These are phyloP conservation scores for Henckelia pumila DNA, from an alignment of 257 asterid genomes.

Conservation along the genomic window DNA sequence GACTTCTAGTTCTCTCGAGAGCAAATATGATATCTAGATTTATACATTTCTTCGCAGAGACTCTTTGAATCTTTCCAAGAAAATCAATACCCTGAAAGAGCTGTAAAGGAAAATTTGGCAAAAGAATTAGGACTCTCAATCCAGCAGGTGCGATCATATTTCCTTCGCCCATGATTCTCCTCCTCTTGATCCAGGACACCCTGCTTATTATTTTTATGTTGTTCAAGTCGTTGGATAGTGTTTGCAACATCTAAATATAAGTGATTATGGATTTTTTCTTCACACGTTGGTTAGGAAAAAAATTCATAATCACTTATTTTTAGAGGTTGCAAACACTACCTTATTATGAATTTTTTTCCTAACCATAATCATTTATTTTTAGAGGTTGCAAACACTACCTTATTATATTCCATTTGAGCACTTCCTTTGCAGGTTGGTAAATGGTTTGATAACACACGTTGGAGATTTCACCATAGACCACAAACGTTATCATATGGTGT, in stretches of 20 bases:
- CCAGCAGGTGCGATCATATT: not conserved
- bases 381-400: too few species aligned
- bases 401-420: not conserved
- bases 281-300: too few species aligned
- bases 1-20: not conserved
- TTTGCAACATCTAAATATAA: too few species aligned
- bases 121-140: conserved; percentile 54
- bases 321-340: too few species aligned
- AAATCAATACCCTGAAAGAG: conserved; percentile 74
- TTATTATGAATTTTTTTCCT: too few species aligned
- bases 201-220: too few species aligned
- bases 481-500: conserved; percentile 31
- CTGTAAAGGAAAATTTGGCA: conserved; percentile 62
- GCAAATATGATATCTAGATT: not conserved
- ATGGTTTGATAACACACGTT: conserved; percentile 83
- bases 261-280: too few species aligned
- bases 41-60: conserved; percentile 18
- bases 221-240: not conserved
- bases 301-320: too few species aligned
- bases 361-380: too few species aligned
- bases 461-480: conserved; percentile 67
- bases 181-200: not conserved
- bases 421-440: conserved; percentile 51
- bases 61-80: conserved; percentile 63
- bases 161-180: not conserved